These are phyloP conservation scores for Hypoxylon rubiginosum DNA, from an alignment of 2,329 filamentous ascomycete species.

Conservation along the genomic window DNA sequence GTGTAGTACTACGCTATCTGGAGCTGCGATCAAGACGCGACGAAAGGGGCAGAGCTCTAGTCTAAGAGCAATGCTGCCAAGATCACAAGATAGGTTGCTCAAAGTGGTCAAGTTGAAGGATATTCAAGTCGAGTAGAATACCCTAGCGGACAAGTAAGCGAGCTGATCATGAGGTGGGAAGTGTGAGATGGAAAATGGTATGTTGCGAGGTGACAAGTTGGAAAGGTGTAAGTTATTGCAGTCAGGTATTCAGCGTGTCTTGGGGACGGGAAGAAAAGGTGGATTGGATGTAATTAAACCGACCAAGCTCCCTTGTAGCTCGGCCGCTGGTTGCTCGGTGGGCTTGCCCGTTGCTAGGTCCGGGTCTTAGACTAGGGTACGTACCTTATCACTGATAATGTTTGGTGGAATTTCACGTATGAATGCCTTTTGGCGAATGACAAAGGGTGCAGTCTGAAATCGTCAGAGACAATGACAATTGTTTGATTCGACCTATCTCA, in stretches of 20 bases:
- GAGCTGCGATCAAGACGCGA: conserved; percentile 26
- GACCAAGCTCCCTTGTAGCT: conserved; percentile 4
- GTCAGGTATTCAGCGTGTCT: conserved; percentile 1
- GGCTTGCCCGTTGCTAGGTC: conserved; percentile 7
- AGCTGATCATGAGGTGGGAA: conserved; percentile 10
- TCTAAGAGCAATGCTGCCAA: conserved; percentile 20
- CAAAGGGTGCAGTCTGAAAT: not conserved
- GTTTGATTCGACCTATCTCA: not conserved
- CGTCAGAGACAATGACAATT: not conserved
- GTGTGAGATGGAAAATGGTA: not conserved
- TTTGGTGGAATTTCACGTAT: not conserved
- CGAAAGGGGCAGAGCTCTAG: conserved; percentile 29
- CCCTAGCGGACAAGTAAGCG: conserved; percentile 10
- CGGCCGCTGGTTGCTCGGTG: conserved; percentile 5
- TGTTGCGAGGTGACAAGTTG: not conserved
- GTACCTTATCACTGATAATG: conserved; percentile 5
- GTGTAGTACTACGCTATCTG: conserved; percentile 12
- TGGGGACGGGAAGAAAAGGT: conserved; percentile 2
- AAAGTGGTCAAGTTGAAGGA: conserved; percentile 13
- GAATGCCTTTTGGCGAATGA: not conserved
- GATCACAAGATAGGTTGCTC: conserved; percentile 15
- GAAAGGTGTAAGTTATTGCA: not conserved
- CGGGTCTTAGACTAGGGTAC: not conserved
- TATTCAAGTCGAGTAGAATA: conserved; percentile 20
- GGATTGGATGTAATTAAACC: conserved; percentile 10